Conservation (phyloP, 2,329 filamentous ascomycete genomes). For the Hypoxylon sp. region DNA sequence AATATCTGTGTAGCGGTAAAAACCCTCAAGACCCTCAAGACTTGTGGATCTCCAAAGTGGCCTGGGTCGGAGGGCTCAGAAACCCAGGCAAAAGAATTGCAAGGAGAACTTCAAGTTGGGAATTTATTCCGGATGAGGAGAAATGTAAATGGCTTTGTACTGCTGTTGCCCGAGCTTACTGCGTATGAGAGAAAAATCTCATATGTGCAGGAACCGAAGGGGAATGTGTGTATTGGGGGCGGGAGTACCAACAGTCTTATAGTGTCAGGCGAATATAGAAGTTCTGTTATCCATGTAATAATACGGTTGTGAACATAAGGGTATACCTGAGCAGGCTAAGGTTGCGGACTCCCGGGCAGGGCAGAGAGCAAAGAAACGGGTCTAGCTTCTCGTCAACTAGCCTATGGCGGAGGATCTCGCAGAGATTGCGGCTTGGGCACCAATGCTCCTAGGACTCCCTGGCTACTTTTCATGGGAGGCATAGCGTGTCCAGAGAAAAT, state of each 20-base stretch:
- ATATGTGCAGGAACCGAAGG: conserved; percentile 47
- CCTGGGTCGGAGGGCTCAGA: conserved; percentile 38
- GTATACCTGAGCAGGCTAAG: conserved; percentile 42
- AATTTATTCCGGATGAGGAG: conserved; percentile 33
- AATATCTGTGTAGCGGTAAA: conserved; percentile 44
- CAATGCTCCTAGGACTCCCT: conserved; percentile 59
- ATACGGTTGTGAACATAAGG: conserved; percentile 42
- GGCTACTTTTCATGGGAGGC: conserved; percentile 49
- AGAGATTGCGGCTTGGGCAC: conserved; percentile 59
- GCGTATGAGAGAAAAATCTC: conserved; percentile 47
- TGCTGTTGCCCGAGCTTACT: conserved; percentile 49
- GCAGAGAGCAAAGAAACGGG: conserved; percentile 48
- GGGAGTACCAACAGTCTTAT: conserved; percentile 50
- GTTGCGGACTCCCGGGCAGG: conserved; percentile 41
- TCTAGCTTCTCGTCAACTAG: conserved; percentile 51
- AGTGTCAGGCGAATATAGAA: conserved; percentile 44
- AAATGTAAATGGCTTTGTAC: conserved; percentile 36
- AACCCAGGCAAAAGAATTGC: conserved; percentile 38
- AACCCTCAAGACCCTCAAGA: conserved; percentile 27
- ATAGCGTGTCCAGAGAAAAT: conserved; percentile 51
- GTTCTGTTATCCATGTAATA: conserved; percentile 41
- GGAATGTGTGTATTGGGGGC: conserved; percentile 45
- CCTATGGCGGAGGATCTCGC: conserved; percentile 56
- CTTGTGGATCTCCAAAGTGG: conserved; percentile 43
- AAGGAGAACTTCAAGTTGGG: conserved; percentile 26